Conservation (phyloP, 2,329 filamentous ascomycete genomes). For the Elsinoe batatas region DNA sequence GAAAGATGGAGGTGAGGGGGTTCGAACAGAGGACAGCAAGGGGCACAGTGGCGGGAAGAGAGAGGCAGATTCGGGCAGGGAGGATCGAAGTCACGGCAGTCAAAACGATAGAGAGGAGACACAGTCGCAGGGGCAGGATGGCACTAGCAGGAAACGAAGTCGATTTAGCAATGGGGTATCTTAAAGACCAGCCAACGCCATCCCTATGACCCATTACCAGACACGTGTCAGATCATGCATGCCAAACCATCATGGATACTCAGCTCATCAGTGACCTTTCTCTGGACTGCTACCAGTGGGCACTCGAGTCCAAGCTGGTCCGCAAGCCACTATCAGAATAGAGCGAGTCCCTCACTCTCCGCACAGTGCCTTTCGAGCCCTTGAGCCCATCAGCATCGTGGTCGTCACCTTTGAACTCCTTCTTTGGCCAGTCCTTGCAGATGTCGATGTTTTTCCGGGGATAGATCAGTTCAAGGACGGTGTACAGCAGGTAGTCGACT, state of each 20-base stretch:
- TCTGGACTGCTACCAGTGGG: constrained; percentile 3
- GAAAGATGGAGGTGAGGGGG: neutral
- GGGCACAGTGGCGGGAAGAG: neutral
- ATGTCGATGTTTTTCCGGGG: constrained; percentile 81
- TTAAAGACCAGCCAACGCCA: neutral
- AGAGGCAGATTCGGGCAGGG: neutral
- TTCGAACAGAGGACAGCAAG: neutral
- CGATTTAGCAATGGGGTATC: neutral
- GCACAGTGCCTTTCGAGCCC: neutral
- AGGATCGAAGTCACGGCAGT: neutral
- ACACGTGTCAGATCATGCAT: neutral
- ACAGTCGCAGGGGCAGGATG: neutral
- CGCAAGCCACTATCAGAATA: neutral
- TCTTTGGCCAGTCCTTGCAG: constrained; percentile 84
- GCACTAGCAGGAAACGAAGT: neutral
- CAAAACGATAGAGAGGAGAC: neutral
- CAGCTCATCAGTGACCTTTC: neutral
- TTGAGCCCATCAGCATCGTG: constrained; percentile 6
- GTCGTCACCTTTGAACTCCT: constrained; percentile 30
- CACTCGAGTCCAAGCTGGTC: neutral
- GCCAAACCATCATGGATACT: neutral
- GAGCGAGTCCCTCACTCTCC: constrained; percentile 7
- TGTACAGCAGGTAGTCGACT: constrained; percentile 84
- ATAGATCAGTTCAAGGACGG: constrained; percentile 78
- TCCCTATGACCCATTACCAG: neutral